Evolutionary conservation across 2,329 filamentous ascomycete species (phyloP), one percentile per base, ranked within the genome.

Genomic region (Fusarium heterosporum): DNA sequence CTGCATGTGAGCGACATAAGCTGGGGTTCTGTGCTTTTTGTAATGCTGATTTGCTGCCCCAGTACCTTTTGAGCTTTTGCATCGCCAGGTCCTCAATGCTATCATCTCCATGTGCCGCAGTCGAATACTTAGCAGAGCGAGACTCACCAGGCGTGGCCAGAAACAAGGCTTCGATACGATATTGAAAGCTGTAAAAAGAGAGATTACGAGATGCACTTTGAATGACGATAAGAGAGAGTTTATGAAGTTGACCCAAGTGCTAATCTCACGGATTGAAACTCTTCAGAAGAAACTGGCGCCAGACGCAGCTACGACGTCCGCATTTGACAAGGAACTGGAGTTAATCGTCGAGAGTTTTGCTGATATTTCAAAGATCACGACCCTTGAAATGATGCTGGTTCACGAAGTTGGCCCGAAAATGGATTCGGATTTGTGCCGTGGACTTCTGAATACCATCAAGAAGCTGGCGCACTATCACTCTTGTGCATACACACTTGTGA

Each of bases 381-480:
- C 51, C 14, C 40, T 69, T 10, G 22, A 50, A 9, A 26, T 4
- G 3, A 61, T 64, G 13, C 22, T 65, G 10, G 9, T 55, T n/a
- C 40, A 56, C 42, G 14, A 47, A 19, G 17, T 62, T 11, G 40
- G 28, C 6, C 42, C 39, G 17, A 34, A 34, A 28, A 41, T 59
- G 42, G 29, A 64, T 6, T 55, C 63, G 3, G 5, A 4, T 10
- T 39, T 32, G n/a, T 34, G 49, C 8, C 17, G 41, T 6, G 42
- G 43, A 4, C 22, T 72, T 7, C 26, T 68, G 22, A 59, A 63
- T 16, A 64, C 41, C 13, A 56, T 66, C 8, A 46, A 42, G 11
- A 71, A 72, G 48, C 34, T 72, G 19, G 64, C 54, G n/a, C 46
- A 46, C 13, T 71, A 71, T 17, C 48, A 55, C 17, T 55, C 38